A percentile compares a stretch with the other conserved stretches of the same genome.
Conservation (phyloP, 768 basidiomycete genomes). For the Russula griseocarnosa region DNA sequence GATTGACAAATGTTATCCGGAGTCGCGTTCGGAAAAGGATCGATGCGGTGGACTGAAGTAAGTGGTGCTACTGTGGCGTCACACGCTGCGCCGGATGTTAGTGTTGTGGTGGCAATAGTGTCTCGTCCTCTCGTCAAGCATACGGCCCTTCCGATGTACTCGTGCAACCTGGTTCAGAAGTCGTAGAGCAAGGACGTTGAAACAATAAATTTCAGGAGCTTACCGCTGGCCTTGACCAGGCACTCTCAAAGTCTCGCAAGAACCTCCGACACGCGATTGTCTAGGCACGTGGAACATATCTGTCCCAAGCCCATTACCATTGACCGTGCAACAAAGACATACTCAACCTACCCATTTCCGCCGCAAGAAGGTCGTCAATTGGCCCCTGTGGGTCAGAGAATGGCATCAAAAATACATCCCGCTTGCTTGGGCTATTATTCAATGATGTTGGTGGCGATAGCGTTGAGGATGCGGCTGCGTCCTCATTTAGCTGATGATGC, state of each 20-base stretch:
- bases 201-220: not conserved
- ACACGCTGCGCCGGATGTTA: too few species aligned
- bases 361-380: slow-evolving; percentile 3
- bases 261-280: not conserved
- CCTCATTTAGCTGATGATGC: not conserved
- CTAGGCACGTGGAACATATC: slow-evolving; percentile 16
- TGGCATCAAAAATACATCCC: slow-evolving; percentile 5
- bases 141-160: slow-evolving; percentile 4
- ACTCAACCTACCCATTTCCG: slow-evolving; percentile 18
- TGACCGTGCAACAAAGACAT: not conserved
- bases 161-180: slow-evolving; percentile 14
- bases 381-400: slow-evolving; percentile 4
- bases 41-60: not conserved
- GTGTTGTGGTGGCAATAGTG: not conserved
- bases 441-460: slow-evolving; percentile 9
- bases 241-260: not conserved
- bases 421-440: not conserved
- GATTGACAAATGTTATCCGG: not conserved
- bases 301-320: not conserved
- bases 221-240: slow-evolving; percentile 12
- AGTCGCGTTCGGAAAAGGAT: not conserved
- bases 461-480: not conserved
- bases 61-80: not conserved
- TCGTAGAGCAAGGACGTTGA: not conserved
- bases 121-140: not conserved